phyloP scores from a whole-genome alignment of 352 stramenopile species.

The Phytophthora hybrid region DNA sequence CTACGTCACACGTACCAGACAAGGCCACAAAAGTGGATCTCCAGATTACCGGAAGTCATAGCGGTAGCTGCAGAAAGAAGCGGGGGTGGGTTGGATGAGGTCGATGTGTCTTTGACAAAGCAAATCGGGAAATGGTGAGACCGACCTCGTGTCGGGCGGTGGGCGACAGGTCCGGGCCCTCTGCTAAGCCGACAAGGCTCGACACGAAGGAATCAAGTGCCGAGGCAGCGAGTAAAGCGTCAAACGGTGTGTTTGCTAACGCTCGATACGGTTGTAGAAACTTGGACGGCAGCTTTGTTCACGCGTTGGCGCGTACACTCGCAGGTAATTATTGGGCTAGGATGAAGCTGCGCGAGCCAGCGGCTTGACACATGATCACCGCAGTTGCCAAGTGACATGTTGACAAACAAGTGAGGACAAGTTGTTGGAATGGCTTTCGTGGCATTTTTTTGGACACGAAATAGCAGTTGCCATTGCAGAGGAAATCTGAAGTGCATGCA shows the following conservation, averaged over 20 bases:
- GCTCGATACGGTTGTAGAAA: background rate
- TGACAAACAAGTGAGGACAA: too few relatives aligned
- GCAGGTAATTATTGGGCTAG: too few relatives aligned
- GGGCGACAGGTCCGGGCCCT: background rate
- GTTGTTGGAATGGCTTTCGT: too few relatives aligned
- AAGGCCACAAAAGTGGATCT: conserved; percentile 16
- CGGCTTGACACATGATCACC: too few relatives aligned
- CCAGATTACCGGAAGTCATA: conserved; percentile 23
- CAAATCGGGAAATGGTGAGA: conserved; percentile 26
- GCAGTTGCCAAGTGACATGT: too few relatives aligned
- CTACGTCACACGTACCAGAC: conserved; percentile 13
- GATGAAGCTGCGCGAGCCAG: too few relatives aligned
- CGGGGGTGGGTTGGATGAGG: too few relatives aligned
- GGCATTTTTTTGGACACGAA: too few relatives aligned
- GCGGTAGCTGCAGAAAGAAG: background rate
- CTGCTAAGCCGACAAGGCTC: background rate
- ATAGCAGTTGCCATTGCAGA: too few relatives aligned
- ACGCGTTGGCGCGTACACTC: too few relatives aligned
- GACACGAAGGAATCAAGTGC: background rate
- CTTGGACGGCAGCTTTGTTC: background rate
- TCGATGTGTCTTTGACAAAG: conserved; percentile 13
- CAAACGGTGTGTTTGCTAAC: background rate
- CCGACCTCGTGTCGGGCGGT: background rate
- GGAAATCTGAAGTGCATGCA: too few relatives aligned
- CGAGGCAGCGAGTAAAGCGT: background rate